Base-by-base conservation (phyloP, 2,329 filamentous ascomycete species). In the Botryotinia globosa region DNA sequence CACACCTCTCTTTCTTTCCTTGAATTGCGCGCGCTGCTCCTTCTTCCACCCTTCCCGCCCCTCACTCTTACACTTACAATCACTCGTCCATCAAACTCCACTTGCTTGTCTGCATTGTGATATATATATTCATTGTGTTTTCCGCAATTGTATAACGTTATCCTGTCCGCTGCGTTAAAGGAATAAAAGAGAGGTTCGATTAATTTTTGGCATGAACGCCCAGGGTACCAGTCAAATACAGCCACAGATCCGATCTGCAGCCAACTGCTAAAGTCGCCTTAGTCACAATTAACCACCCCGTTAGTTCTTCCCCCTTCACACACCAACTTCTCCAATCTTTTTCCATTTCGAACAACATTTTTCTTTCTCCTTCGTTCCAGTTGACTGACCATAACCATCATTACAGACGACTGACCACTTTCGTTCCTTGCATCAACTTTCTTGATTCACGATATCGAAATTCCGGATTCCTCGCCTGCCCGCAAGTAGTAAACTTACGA, bases 371-470 rank as follows among this genome's bases (percentile, higher is more conserved):
- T 72, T 68, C 62, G 39, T 67, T 66, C 63, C 42, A 39, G 62
- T 58, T 71, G 42, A 71, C 62, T 71, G 63, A 73, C 68, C 48
- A 34, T 69, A 71, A 32, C 63, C 48, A 42, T 69, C 65, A 48
- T 63, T 54, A 42, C 32, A 73, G 74, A 75, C 74, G 69, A 73
- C 76, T 76, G 51, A 56, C 51, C 51, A 56, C 75, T 75, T 77
- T 76, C 66, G 62, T 73, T 74, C 74, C 74, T 75, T 75, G 51
- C 72, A 48, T 72, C 67, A n/a, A 73, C n/a, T 56, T 73, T 67
- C 71, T 34, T 65, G 69, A 61, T 70, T 72, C 61, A 51, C 72
- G 67, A 54, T 71, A 73, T 74, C 67, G 73, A 70, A 44, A 71
- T 68, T 70, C 66, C 71, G 74, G 71, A 67, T 74, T 74, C 59